Evolutionary conservation across 2,329 filamentous ascomycete genomes (phyloP).

Genomic region (Dothideomycetidae sp.): DNA sequence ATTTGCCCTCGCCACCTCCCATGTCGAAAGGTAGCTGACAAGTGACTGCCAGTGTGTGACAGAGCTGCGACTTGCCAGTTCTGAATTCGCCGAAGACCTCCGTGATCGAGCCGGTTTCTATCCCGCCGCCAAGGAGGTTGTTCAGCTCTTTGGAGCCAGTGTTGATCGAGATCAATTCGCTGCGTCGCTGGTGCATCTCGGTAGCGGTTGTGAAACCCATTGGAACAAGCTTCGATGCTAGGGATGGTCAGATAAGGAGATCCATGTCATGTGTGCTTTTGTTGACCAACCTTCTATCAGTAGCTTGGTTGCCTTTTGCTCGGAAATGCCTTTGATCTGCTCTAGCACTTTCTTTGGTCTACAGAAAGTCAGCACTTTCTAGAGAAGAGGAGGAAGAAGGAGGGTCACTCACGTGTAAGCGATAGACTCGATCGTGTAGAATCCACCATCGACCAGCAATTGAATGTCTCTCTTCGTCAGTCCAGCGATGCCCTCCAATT

Average conservation of each 20-base stretch:
- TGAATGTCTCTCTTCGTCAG: slow-evolving; percentile 94
- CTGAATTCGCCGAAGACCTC: slow-evolving; percentile 97
- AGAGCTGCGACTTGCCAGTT: slow-evolving; percentile 97
- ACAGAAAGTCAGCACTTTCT: not conserved
- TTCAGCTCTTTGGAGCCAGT: slow-evolving; percentile 97
- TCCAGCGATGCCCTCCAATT: slow-evolving; percentile 79
- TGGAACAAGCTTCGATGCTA: slow-evolving; percentile 87
- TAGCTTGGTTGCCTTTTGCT: slow-evolving; percentile 88
- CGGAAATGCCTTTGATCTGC: slow-evolving; percentile 95
- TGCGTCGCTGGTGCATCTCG: slow-evolving; percentile 94
- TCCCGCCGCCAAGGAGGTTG: slow-evolving; percentile 80
- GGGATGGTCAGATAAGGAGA: slow-evolving; percentile 9
- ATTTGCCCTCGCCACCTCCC: slow-evolving; percentile 97
- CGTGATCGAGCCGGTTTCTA: slow-evolving; percentile 95
- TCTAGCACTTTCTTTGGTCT: slow-evolving; percentile 58
- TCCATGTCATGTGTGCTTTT: slow-evolving; percentile 2
- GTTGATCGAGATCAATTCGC: slow-evolving; percentile 93
- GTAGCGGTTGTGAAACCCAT: slow-evolving; percentile 99
- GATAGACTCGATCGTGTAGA: slow-evolving; percentile 87
- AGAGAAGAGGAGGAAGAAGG: not conserved
- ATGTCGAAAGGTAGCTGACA: slow-evolving; percentile 97
- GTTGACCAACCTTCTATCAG: slow-evolving; percentile 63
- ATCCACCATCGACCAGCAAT: slow-evolving; percentile 79
- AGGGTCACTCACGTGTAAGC: slow-evolving; percentile 56
- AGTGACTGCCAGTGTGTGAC: slow-evolving; percentile 94